Percentiles rank a stretch among this genome's conserved stretches.
These are phyloP conservation scores for Geosmithia flava DNA, from an alignment of 2,329 filamentous ascomycete genomes.

Conservation along the genomic window DNA sequence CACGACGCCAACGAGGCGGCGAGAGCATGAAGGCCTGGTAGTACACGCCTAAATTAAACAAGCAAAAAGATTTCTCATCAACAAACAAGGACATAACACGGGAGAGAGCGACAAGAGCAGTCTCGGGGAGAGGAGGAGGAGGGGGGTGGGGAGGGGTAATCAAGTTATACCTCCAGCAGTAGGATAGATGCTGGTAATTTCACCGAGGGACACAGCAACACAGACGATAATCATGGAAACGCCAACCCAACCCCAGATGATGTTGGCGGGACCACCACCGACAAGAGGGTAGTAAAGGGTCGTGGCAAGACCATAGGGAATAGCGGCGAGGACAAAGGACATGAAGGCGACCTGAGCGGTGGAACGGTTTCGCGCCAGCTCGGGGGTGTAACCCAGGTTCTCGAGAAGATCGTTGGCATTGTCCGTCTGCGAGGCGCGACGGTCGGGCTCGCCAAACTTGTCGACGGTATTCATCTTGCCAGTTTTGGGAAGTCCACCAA, in stretches of 20 bases:
- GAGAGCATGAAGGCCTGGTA: conserved; percentile 70
- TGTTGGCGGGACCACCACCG: conserved; percentile 53
- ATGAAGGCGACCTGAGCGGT: conserved; percentile 62
- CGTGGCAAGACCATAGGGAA: conserved; percentile 62
- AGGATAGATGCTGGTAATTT: conserved; percentile 65
- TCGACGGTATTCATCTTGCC: not conserved
- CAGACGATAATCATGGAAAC: conserved; percentile 61
- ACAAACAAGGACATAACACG: not conserved
- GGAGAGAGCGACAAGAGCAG: not conserved
- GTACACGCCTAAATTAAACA: conserved; percentile 40
- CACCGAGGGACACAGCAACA: conserved; percentile 57
- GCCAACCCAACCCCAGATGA: conserved; percentile 61
- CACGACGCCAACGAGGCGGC: conserved; percentile 43
- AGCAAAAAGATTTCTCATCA: not conserved
- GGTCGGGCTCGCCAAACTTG: conserved; percentile 5
- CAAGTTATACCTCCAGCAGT: conserved; percentile 49
- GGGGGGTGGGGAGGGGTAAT: not conserved
- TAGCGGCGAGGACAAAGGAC: conserved; percentile 64
- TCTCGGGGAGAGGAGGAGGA: not conserved
- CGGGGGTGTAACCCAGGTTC: conserved; percentile 53
- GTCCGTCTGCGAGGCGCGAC: not conserved
- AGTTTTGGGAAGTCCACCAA: not conserved
- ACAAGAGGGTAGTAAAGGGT: conserved; percentile 56
- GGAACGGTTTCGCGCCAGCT: conserved; percentile 51
- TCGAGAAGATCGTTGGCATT: conserved; percentile 43